phyloP scores from a whole-genome alignment of 345 rosid species.

The Jatropha curcas region DNA sequence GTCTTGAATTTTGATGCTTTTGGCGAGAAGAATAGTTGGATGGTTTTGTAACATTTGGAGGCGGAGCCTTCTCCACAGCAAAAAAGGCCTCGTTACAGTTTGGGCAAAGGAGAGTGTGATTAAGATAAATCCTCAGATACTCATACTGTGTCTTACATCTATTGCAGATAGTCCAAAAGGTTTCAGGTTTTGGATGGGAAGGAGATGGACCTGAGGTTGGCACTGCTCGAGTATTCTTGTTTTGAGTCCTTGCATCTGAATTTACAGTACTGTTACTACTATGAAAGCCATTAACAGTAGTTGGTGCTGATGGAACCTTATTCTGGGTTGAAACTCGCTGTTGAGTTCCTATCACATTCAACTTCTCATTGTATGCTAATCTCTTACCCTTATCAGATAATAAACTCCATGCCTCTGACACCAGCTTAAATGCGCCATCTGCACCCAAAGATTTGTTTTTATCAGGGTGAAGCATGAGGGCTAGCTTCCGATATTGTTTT shows the following conservation, averaged over 20 bases:
- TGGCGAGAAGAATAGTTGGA: slow-evolving; percentile 40
- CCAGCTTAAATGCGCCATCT: slow-evolving; percentile 45
- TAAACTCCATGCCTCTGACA: slow-evolving; percentile 46
- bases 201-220: slow-evolving; percentile 28
- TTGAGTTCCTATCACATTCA: slow-evolving; percentile 39
- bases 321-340: slow-evolving; percentile 34
- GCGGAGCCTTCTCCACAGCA: slow-evolving; percentile 73
- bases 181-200: slow-evolving; percentile 42
- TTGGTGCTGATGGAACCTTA: slow-evolving; percentile 37
- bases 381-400: slow-evolving; percentile 39
- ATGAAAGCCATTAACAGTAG: slow-evolving; percentile 49
- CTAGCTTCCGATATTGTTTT: slow-evolving; percentile 42
- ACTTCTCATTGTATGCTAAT: slow-evolving; percentile 55
- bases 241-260: slow-evolving; percentile 32
- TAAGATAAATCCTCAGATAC: slow-evolving; percentile 69
- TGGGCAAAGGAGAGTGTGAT: slow-evolving; percentile 80
- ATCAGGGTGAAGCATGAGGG: slow-evolving; percentile 49
- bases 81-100: slow-evolving; percentile 63
- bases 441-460: slow-evolving; percentile 50
- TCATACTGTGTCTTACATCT: slow-evolving; percentile 78
- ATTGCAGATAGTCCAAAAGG: slow-evolving; percentile 88
- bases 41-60: slow-evolving; percentile 50
- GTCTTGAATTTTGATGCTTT: slow-evolving; percentile 46
- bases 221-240: slow-evolving; percentile 19
- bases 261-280: slow-evolving; percentile 31